Evolutionary conservation across 2,329 filamentous ascomycete species (phyloP).

Genomic region (Exophiala viscosa): DNA sequence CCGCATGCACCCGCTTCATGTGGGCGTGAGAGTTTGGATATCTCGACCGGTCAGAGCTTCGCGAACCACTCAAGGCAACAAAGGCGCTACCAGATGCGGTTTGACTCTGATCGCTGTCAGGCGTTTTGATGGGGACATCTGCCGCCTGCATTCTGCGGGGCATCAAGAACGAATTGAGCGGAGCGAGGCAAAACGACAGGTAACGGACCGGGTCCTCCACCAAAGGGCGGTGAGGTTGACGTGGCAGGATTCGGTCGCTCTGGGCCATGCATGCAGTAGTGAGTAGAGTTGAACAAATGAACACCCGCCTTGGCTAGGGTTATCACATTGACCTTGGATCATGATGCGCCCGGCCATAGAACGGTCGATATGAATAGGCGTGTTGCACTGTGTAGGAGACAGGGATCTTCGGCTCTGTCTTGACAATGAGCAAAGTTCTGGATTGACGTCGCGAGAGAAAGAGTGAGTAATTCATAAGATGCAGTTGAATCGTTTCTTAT

Average conservation of each 20-base stretch:
- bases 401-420: no score
- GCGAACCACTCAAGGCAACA: no score
- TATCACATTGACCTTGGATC: constrained; percentile 1
- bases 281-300: constrained; percentile 14
- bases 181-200: constrained; percentile 6
- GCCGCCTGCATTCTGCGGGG: neutral
- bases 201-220: constrained; percentile 4
- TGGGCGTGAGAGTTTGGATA: neutral
- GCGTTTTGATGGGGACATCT: no score
- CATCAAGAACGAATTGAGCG: neutral
- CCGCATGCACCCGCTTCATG: neutral
- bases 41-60: neutral
- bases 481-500: no score
- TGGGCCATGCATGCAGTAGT: constrained; percentile 21
- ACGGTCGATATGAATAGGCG: neutral
- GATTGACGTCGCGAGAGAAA: no score
- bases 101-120: no score
- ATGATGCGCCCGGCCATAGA: neutral
- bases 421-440: no score
- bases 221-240: constrained; percentile 18
- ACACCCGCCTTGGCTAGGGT: constrained; percentile 1
- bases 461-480: no score
- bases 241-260: constrained; percentile 8
- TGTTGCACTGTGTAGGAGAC: no score
- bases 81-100: no score